Percentiles rank a stretch among this genome's conserved stretches.
Evolutionary conservation across 2,329 filamentous ascomycete genomes (phyloP).

Genomic region (Rhynchosporium secalis): DNA sequence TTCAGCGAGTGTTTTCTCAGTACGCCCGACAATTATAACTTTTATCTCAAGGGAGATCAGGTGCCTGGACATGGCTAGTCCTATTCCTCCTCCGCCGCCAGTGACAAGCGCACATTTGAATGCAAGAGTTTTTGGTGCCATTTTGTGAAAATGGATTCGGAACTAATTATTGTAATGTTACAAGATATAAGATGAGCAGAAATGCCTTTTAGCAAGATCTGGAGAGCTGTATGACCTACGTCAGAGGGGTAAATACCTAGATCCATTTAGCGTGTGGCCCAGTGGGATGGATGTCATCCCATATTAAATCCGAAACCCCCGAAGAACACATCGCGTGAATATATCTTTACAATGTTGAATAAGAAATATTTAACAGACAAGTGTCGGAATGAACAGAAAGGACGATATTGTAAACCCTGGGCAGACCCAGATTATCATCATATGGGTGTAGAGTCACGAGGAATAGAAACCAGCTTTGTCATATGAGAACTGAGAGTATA

Average conservation of each 20-base stretch:
- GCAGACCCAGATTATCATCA: too few relatives aligned
- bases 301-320: too few relatives aligned
- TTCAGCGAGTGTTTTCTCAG: constrained; percentile 52
- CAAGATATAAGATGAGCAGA: background rate
- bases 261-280: too few relatives aligned
- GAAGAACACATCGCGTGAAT: too few relatives aligned
- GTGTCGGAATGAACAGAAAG: too few relatives aligned
- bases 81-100: constrained; percentile 54
- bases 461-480: too few relatives aligned
- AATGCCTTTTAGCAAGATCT: background rate
- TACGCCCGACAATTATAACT: constrained; percentile 54
- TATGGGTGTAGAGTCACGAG: too few relatives aligned
- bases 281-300: too few relatives aligned
- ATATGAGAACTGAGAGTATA: too few relatives aligned
- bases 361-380: too few relatives aligned
- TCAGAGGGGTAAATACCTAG: background rate
- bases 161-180: background rate
- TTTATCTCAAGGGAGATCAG: constrained; percentile 37
- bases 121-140: constrained; percentile 33
- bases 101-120: constrained; percentile 51
- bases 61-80: constrained; percentile 49
- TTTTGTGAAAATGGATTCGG: background rate
- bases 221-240: background rate
- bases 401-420: too few relatives aligned
- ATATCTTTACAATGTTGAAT: too few relatives aligned